Percentiles rank a stretch among this genome's conserved stretches.
These are phyloP conservation scores for Talaromyces sp. DNA, from an alignment of 2,329 filamentous ascomycete genomes.

Conservation along the genomic window DNA sequence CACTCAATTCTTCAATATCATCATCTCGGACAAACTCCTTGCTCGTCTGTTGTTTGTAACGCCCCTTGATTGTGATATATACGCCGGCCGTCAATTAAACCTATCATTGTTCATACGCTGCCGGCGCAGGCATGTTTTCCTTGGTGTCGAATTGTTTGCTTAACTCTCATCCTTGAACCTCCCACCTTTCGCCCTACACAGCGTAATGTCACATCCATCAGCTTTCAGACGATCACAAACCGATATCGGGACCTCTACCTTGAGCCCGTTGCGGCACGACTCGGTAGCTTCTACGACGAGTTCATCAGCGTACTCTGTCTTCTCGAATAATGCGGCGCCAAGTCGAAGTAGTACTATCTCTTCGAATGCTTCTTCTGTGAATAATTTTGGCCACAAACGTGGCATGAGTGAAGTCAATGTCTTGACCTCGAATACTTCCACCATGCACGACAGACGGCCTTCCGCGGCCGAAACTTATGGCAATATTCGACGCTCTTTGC, in stretches of 20 bases:
- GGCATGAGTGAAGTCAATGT: slow-evolving; percentile 69
- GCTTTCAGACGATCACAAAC: slow-evolving; percentile 38
- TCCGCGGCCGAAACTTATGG: slow-evolving; percentile 66
- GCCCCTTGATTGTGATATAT: slow-evolving; percentile 19
- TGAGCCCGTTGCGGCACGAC: slow-evolving; percentile 51
- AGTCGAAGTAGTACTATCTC: slow-evolving; percentile 67
- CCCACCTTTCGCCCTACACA: slow-evolving; percentile 26
- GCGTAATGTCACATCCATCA: slow-evolving; percentile 40
- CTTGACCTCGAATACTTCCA: slow-evolving; percentile 43
- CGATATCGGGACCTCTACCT: slow-evolving; percentile 39
- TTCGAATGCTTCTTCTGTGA: slow-evolving; percentile 59
- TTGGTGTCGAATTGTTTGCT: slow-evolving; percentile 28
- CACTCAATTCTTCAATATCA: background rate
- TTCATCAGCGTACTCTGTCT: slow-evolving; percentile 52
- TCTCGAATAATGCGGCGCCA: slow-evolving; percentile 49
- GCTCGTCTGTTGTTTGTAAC: background rate
- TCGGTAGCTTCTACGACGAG: slow-evolving; percentile 54
- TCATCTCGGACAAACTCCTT: background rate
- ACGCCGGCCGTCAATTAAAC: background rate
- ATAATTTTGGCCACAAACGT: slow-evolving; percentile 60
- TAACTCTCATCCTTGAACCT: slow-evolving; percentile 29
- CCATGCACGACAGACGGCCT: slow-evolving; percentile 24
- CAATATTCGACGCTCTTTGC: slow-evolving; percentile 70
- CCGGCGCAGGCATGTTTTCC: slow-evolving; percentile 40
- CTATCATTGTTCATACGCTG: slow-evolving; percentile 22